Evolutionary conservation across 139 green algal genomes (phyloP).

Genomic region (Bryopsis sp.): DNA sequence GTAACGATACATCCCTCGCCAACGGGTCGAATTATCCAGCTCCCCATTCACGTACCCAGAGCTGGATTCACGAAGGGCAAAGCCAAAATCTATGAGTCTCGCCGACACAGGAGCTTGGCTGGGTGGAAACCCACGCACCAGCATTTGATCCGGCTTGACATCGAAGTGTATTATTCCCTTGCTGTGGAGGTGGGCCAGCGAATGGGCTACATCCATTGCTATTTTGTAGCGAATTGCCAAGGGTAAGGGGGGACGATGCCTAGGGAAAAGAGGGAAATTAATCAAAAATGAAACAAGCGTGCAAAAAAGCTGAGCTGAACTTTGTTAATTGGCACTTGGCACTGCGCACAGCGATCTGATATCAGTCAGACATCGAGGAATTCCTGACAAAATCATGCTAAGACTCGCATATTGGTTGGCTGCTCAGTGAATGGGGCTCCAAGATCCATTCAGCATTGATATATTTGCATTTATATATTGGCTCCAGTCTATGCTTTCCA

Average conservation of each 20-base stretch:
- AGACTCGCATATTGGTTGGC: too few species aligned
- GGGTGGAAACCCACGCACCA: neutral
- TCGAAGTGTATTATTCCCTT: slow-evolving; percentile 56
- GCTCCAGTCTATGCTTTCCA: slow-evolving; percentile 16
- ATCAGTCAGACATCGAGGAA: neutral
- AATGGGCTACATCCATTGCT: neutral
- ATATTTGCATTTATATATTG: neutral
- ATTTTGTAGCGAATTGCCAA: slow-evolving; percentile 9
- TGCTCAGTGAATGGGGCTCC: neutral
- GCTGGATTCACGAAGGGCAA: slow-evolving; percentile 8
- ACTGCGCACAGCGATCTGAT: too few species aligned
- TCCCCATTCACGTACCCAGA: neutral
- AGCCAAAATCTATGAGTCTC: neutral
- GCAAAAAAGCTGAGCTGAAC: neutral
- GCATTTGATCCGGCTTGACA: slow-evolving; percentile 45
- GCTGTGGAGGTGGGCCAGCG: slow-evolving; percentile 45
- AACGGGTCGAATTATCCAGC: neutral
- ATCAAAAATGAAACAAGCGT: neutral
- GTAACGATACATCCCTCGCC: neutral
- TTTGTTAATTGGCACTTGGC: too few species aligned
- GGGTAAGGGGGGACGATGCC: slow-evolving; percentile 21
- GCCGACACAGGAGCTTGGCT: neutral
- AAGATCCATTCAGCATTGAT: neutral
- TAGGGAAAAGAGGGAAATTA: neutral
- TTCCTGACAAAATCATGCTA: slow-evolving; percentile 1